Conservation (phyloP, 2,329 filamentous ascomycete genomes). For the Arachnopeziza araneosa region DNA sequence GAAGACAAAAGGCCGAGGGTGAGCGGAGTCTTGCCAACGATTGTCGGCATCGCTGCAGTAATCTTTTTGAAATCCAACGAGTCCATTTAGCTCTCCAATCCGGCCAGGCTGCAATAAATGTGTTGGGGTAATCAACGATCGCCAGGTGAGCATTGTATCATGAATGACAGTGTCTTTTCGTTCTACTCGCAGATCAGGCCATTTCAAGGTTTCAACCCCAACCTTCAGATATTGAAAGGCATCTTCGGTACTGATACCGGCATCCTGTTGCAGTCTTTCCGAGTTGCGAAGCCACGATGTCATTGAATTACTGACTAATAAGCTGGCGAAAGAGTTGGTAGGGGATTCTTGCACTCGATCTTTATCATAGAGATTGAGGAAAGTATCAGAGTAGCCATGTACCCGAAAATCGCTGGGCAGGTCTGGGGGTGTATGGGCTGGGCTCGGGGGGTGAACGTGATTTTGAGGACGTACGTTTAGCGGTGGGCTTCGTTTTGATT, state of each 20-base stretch:
- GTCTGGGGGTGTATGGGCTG: conserved; percentile 68
- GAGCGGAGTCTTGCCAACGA: conserved; percentile 60
- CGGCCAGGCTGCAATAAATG: conserved; percentile 33
- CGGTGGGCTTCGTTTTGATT: conserved; percentile 58
- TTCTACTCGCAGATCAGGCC: conserved; percentile 27
- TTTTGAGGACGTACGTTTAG: conserved; percentile 56
- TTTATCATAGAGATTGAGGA: conserved; percentile 68
- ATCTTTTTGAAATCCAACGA: conserved; percentile 67
- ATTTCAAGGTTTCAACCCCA: conserved; percentile 21
- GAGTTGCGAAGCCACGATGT: conserved; percentile 74
- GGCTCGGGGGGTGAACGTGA: conserved; percentile 60
- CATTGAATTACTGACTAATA: conserved; percentile 69
- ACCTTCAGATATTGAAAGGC: conserved; percentile 55
- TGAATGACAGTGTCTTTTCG: conserved; percentile 18
- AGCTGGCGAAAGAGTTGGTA: conserved; percentile 72
- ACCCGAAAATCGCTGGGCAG: conserved; percentile 56
- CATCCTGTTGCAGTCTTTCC: conserved; percentile 60
- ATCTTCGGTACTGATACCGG: conserved; percentile 56
- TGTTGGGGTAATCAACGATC: conserved; percentile 48
- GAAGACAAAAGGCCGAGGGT: conserved; percentile 69
- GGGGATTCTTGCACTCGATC: conserved; percentile 53
- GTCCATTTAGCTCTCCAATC: conserved; percentile 69
- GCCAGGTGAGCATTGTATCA: conserved; percentile 59
- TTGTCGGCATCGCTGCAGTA: conserved; percentile 64
- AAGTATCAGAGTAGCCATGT: conserved; percentile 69